phyloP scores from a whole-genome alignment of 345 rosid species.

The Citrus hindsii region DNA sequence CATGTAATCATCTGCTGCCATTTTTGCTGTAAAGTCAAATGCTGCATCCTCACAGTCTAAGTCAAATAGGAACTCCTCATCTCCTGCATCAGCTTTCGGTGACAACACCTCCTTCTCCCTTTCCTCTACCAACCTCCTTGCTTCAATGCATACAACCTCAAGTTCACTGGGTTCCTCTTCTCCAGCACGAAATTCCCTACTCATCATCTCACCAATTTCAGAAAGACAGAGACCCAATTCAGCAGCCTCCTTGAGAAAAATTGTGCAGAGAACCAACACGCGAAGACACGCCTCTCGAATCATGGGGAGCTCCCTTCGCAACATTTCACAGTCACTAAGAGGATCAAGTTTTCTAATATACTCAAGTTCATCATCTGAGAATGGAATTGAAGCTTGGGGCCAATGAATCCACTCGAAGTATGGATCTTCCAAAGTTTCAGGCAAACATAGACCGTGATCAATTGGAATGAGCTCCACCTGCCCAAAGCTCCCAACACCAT shows the following conservation, averaged over 20 bases:
- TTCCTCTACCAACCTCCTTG: constrained; percentile 64
- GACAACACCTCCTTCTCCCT: constrained; percentile 63
- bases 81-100: constrained; percentile 53
- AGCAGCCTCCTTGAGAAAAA: constrained; percentile 91
- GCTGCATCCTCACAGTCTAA: constrained; percentile 71
- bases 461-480: constrained; percentile 89
- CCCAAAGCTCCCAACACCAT: constrained; percentile 69
- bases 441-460: constrained; percentile 97
- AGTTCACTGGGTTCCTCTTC: constrained; percentile 98
- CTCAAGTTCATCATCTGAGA: constrained; percentile 91
- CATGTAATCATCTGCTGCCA: constrained; percentile 46
- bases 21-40: constrained; percentile 33
- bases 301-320: constrained; percentile 85
- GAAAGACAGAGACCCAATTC: constrained; percentile 75
- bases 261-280: constrained; percentile 73
- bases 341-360: constrained; percentile 75
- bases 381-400: constrained; percentile 99
- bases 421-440: constrained; percentile 97
- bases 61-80: constrained; percentile 71
- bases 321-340: constrained; percentile 64
- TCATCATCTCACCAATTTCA: constrained; percentile 99
- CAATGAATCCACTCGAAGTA: constrained; percentile 99
- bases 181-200: constrained; percentile 74
- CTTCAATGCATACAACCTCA: constrained; percentile 85
- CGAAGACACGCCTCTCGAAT: constrained; percentile 90